Evolutionary conservation across 2,329 filamentous ascomycete genomes (phyloP), one percentile per base, ranked within the genome.

Genomic region (Fonsecaea erecta): DNA sequence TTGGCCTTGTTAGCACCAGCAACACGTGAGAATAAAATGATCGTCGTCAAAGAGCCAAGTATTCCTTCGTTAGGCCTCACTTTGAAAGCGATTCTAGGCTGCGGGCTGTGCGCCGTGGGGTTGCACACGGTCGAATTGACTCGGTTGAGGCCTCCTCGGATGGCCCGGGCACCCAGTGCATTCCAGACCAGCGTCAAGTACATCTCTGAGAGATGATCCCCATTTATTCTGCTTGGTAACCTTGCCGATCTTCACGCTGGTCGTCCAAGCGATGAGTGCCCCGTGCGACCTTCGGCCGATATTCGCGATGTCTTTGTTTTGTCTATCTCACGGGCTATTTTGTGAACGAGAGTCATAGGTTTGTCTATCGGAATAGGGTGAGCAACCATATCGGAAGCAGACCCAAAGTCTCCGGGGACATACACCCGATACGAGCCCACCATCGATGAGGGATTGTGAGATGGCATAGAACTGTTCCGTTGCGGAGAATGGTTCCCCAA

Each of bases 401-500:
- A 4, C 40, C 18, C 18, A 46, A 14, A 24, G 18, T 46, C 18
- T 11, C 43, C 21, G 11, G 21, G 21, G 43, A 48, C 43, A 24
- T 24, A 24, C 43, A 48, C 21, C 43, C 43, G 43, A 48, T 48
- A 18, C 43, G 18, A 46, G 6, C 18, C 21, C 8, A n/a, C 21
- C 21, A 48, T 48, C 43, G 18, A 48, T 16, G 18, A 48, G 21
- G 21, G n/a, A 21, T 11, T 48, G 43, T 2, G 43, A 48, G 21
- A 48, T 30, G 1, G 43, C 21, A 24, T 2, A 48, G 43, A 24
- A 48, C 43, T 48, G 8, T 48, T 48, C 43, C 43, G 18, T 11
- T 48, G 43, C 43, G 43, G 43, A 48, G 43, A 24, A 48, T 48
- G 18, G n/a, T n/a, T 40, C 37, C 37, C 37, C 37, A 40, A 40